Evolutionary conservation across 2,329 filamentous ascomycete species (phyloP).

Genomic region (Cladophialophora exuberans): DNA sequence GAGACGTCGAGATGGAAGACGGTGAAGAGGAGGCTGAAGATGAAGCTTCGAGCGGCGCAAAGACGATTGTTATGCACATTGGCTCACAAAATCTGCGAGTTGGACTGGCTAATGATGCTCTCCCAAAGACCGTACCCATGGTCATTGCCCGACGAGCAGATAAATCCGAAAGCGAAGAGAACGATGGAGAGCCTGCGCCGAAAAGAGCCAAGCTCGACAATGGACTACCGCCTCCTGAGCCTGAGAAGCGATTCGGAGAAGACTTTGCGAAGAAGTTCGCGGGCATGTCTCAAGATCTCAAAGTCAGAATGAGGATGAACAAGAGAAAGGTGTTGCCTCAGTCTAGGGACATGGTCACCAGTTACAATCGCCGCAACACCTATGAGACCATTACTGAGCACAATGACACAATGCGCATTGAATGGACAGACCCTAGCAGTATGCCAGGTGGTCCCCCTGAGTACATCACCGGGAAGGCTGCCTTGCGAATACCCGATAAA

Average conservation of each 20-base stretch:
- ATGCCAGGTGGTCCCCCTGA: constrained; percentile 63
- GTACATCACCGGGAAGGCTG: constrained; percentile 80
- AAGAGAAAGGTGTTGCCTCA: constrained; percentile 97
- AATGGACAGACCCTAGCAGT: constrained; percentile 84
- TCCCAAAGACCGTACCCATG: constrained; percentile 94
- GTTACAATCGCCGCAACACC: constrained; percentile 84
- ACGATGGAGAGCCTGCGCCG: constrained; percentile 76
- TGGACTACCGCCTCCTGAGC: constrained; percentile 48
- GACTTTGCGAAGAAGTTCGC: constrained; percentile 74
- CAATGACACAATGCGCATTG: constrained; percentile 90
- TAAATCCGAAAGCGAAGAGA: constrained; percentile 80
- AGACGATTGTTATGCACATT: constrained; percentile 91
- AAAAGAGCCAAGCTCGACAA: constrained; percentile 65
- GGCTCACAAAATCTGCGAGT: constrained; percentile 95
- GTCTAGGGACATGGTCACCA: constrained; percentile 91
- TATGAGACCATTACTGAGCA: constrained; percentile 89
- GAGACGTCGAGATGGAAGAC: constrained; percentile 63
- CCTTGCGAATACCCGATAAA: constrained; percentile 83
- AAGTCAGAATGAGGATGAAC: constrained; percentile 86
- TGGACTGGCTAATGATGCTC: constrained; percentile 90
- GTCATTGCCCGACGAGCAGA: constrained; percentile 79
- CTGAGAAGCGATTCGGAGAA: constrained; percentile 84
- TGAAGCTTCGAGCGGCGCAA: constrained; percentile 74
- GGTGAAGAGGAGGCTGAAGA: constrained; percentile 57
- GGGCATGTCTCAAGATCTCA: constrained; percentile 83